Conservation (phyloP, 2,329 filamentous ascomycete species). For the Monascus ruber region DNA sequence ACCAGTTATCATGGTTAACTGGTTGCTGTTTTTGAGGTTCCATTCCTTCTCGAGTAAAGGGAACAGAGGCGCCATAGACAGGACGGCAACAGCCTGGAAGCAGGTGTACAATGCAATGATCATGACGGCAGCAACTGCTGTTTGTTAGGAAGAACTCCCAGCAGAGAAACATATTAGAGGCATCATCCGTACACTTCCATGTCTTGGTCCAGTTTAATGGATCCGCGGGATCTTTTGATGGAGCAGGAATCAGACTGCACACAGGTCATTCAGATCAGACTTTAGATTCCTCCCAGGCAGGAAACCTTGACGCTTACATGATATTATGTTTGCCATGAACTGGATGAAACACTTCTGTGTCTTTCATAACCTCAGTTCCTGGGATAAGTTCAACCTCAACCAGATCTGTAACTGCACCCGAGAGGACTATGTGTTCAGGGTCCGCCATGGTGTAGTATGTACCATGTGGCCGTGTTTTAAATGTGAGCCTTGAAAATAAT, state of each 20-base stretch:
- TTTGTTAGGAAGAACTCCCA: background rate
- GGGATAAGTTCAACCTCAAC: background rate
- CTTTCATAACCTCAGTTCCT: background rate
- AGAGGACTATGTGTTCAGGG: no score
- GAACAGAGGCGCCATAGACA: conserved; percentile 35
- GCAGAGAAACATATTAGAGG: conserved; percentile 26
- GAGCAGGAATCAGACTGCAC: conserved; percentile 9
- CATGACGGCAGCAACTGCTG: conserved; percentile 5
- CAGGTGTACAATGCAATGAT: conserved; percentile 17
- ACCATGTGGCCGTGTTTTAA: no score
- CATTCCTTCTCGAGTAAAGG: conserved; percentile 31
- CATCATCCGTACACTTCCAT: conserved; percentile 23
- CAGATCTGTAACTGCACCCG: no score
- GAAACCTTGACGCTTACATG: background rate
- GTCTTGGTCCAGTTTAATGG: conserved; percentile 25
- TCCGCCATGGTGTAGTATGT: no score
- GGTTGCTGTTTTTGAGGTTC: conserved; percentile 25
- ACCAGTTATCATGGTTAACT: conserved; percentile 31
- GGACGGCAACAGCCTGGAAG: conserved; percentile 31
- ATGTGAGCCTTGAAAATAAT: no score
- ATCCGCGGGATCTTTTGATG: conserved; percentile 21
- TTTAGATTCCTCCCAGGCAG: background rate
- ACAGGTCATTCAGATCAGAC: background rate
- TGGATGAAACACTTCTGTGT: background rate
- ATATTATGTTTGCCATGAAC: background rate